Evolutionary conservation across 805 yeast species (phyloP).

Genomic region (Hanseniaspora nectarophila): DNA sequence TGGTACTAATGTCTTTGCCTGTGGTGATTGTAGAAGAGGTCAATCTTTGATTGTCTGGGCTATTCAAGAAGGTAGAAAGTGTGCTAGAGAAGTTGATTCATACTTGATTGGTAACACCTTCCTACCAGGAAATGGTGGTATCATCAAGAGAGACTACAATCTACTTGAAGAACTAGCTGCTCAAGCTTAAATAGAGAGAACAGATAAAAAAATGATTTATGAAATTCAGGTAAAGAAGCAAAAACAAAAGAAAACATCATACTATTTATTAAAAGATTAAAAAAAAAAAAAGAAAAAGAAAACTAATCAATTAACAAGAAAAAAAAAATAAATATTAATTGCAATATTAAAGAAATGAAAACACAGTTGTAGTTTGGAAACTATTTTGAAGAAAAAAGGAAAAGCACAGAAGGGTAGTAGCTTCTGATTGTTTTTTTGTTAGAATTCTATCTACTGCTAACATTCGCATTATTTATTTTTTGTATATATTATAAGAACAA

Average conservation of each 20-base stretch:
- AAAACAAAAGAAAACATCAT: not conserved
- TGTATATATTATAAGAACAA: not conserved
- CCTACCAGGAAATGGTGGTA: conserved; percentile 89
- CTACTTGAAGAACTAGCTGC: conserved; percentile 66
- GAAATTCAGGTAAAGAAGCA: not conserved
- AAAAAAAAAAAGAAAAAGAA: not conserved
- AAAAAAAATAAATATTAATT: not conserved
- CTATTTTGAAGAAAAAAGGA: not conserved
- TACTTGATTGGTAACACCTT: conserved; percentile 66
- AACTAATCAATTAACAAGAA: not conserved
- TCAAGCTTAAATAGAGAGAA: conserved; percentile 11
- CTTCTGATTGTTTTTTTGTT: not conserved
- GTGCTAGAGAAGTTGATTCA: conserved; percentile 86
- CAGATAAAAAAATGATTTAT: not conserved
- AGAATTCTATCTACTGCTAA: too few relatives aligned
- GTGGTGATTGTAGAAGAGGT: conserved; percentile 98
- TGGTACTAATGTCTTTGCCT: conserved; percentile 68
- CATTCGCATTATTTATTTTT: not conserved
- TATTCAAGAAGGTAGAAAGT: conserved; percentile 97
- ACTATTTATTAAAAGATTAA: not conserved
- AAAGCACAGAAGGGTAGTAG: conserved; percentile 9
- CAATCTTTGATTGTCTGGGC: conserved; percentile 98
- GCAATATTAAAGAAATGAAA: not conserved
- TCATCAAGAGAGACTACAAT: conserved; percentile 71
- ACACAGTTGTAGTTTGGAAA: too few relatives aligned